Base-by-base conservation (phyloP, 2,329 filamentous ascomycete species). In the Ambrosiella beaveri region DNA sequence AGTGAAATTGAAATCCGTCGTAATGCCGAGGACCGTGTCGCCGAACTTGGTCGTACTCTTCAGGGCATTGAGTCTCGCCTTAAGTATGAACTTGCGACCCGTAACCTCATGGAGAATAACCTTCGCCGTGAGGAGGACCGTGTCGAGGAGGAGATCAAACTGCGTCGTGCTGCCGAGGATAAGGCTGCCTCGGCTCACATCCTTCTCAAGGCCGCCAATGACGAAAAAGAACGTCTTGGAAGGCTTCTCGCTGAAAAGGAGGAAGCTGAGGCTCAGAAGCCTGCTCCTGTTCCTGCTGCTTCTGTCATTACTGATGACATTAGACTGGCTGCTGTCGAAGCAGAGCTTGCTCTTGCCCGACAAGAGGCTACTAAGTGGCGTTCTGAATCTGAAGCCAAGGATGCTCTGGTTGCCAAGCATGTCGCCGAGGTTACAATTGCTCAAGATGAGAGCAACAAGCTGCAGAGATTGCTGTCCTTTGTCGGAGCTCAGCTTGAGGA, bases 401-500 rank as follows among this genome's bases (percentile, higher is more conserved):
- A 84, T 64, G 73, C 74, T 57, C 74, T 74, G 13, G 76, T 79
- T 65, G 83, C 78, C 78, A 76, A 78, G 57, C 69, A 74, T 17
- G 80, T 84, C 65, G 75, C 78, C 15, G 80, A 84, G 64, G 75
- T 76, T 27, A 74, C 76, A 4, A 73, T 77, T 27, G 70, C 72
- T 1, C 63, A 74, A 8, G 75, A 76, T 7, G 77, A 81, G 65
- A 89, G 87, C 64, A 87, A 85, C 68, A 83, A 85, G 63, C 74
- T 96, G 59, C 82, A 83, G 64, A 82, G 80, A 66, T 82, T 83
- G 37, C 80, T 95, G 59, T 80, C 84, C 61, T 84, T 82, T 19
- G 75, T 95, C 58, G 81, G 83, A 62, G 79, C 79, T 51, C 89
- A 95, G 66, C 80, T 93, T 47, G 84, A 93, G 65, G 90, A 95